A percentile compares a stretch with the other conserved stretches of the same genome.
These are phyloP conservation scores for Isatis tinctoria DNA, from an alignment of 345 rosid genomes.

Conservation along the genomic window DNA sequence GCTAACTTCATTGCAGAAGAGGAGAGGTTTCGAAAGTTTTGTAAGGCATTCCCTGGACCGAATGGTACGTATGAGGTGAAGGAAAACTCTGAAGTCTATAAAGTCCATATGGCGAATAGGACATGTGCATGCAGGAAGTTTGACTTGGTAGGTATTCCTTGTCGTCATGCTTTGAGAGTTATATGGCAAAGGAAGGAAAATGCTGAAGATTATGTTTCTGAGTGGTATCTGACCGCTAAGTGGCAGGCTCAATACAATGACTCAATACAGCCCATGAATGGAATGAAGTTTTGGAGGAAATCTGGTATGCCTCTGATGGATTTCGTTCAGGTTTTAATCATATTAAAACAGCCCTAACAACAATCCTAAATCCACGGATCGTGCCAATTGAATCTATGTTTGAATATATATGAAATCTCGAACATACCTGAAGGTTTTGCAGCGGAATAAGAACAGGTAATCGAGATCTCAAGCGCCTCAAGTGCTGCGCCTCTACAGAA, in stretches of 20 bases:
- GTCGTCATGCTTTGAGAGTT: neutral
- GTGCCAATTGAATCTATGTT: no score
- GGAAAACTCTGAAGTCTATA: neutral
- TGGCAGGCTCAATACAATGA: neutral
- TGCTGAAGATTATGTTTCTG: neutral
- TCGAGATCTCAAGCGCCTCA: no score
- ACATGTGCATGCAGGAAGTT: neutral
- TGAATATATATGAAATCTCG: no score
- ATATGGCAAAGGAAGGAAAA: neutral
- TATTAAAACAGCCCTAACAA: no score
- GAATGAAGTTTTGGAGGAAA: no score
- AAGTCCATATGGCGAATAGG: neutral
- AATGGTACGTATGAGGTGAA: neutral
- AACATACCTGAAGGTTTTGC: no score
- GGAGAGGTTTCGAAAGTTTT: neutral
- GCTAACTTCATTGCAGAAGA: neutral
- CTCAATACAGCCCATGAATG: no score
- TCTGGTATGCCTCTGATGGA: no score
- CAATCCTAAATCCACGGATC: no score
- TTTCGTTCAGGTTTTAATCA: no score
- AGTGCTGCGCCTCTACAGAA: no score
- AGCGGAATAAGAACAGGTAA: no score
- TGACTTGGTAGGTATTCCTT: neutral
- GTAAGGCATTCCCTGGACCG: neutral
- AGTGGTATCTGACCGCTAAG: neutral